Base-by-base conservation (phyloP, 1,284 basidiomycete genomes). In the Trichosporon faecale region DNA sequence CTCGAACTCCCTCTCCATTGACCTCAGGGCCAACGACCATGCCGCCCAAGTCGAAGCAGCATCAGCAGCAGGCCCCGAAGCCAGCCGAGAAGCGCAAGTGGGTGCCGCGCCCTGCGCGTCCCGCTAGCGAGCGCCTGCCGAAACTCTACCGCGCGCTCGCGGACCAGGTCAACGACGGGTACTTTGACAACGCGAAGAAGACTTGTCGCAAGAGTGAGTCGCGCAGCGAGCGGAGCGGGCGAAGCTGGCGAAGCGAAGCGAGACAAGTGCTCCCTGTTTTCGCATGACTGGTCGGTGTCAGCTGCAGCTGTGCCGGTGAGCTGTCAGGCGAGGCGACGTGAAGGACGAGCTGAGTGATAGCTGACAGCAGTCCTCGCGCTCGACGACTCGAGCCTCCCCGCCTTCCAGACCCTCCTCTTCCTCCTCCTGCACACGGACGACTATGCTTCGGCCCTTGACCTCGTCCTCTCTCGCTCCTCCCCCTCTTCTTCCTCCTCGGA, bases 181-280 rank as follows among this genome's bases (percentile, higher is more conserved):
- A 92, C 83, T 90, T 91, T 79, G 84, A 85, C 69, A 93, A 91
- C 79, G 91, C 92, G 33, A 87, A 93, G 79, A 92, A 90, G 87
- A 94, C 92, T 72, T 94, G 92, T 85, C 91, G 92, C 84, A 93
- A 92, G 85, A 91, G 93, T 92, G 77, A 74, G 88, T 87, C 69
- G 7, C 16, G 37, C 40, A 44, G 40, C 18, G 40, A 9, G 12
- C 16, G 40, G 11, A n/a, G 40, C 12, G 40, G 18, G 16, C 16
- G 40, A 3, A 44, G 40, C 8, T 44, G 5, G 37, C 37, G 5
- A 4, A 2, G 14, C 37, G 12, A 14, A 33, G 9, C 9, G 9
- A 4, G 3, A 33, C 9, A 33, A 4, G 31, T 33, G 31, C 31
- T 33, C 31, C 31, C 31, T 33, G 9, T 33, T 33, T 3, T 33